These are phyloP conservation scores for Elymus sibiricus DNA, from an alignment of 176 grass and related monocot genomes.

Conservation along the genomic window DNA sequence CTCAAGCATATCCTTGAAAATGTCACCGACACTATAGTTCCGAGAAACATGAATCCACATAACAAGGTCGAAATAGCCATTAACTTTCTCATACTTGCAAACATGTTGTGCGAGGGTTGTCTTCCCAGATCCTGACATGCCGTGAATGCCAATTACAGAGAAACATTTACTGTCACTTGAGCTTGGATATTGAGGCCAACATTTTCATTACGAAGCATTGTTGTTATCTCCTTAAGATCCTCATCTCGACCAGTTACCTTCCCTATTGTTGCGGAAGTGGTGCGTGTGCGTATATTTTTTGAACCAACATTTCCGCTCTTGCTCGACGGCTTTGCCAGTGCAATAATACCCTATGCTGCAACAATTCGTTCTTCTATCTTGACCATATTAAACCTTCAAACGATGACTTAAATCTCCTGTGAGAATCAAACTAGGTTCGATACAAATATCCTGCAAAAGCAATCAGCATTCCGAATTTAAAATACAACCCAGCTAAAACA, in stretches of 20 bases:
- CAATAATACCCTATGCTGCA: neutral
- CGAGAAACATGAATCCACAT: conserved; percentile 30
- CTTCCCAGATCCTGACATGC: conserved; percentile 34
- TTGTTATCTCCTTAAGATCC: neutral
- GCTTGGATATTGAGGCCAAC: neutral
- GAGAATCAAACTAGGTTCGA: neutral
- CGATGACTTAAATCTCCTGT: neutral
- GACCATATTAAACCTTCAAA: neutral
- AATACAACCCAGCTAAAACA: neutral
- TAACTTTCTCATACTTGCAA: neutral
- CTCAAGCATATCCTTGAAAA: neutral
- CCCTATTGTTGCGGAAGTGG: neutral
- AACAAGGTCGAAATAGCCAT: neutral
- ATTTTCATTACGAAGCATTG: neutral
- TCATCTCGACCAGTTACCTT: conserved; percentile 21
- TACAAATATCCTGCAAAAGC: neutral
- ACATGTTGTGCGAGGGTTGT: conserved; percentile 44
- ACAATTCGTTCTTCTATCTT: neutral
- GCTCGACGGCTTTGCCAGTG: neutral
- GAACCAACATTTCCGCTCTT: neutral
- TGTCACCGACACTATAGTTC: neutral
- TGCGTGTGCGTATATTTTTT: neutral
- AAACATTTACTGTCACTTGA: conserved; percentile 8
- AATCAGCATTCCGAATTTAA: neutral
- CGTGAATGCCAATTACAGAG: conserved; percentile 32